A percentile compares a stretch with the other conserved stretches of the same genome.
These are phyloP conservation scores for Lactifluus volemus DNA, from an alignment of 768 basidiomycete genomes.

Conservation along the genomic window DNA sequence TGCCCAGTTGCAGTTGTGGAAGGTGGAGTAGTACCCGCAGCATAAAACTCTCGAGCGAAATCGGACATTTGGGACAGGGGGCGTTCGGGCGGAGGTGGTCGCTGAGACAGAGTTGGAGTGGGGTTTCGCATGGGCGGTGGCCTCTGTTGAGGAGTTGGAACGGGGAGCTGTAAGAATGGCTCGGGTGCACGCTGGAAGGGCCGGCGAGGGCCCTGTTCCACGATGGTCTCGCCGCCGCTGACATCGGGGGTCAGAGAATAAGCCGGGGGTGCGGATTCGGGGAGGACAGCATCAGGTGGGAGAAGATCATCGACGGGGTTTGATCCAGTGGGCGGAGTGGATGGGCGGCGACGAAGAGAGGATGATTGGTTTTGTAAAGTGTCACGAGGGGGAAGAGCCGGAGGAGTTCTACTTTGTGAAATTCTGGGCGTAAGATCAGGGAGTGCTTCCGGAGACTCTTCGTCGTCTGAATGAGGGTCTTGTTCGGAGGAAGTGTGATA, in stretches of 20 bases:
- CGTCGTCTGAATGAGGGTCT: neutral
- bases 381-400: neutral
- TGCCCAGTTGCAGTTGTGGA: slow-evolving; percentile 15
- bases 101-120: no score
- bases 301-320: neutral
- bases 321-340: neutral
- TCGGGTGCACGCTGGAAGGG: slow-evolving; percentile 46
- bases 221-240: slow-evolving; percentile 47
- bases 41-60: slow-evolving; percentile 58
- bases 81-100: no score
- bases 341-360: neutral
- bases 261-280: slow-evolving; percentile 60
- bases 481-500: neutral
- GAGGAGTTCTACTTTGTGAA: neutral
- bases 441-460: neutral
- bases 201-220: slow-evolving; percentile 53
- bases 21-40: slow-evolving; percentile 28
- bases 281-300: slow-evolving; percentile 20
- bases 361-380: neutral
- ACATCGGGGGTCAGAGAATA: slow-evolving; percentile 53
- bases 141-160: neutral
- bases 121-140: no score
- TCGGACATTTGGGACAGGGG: slow-evolving; percentile 32
- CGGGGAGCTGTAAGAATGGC: neutral
- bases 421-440: slow-evolving; percentile 3